A percentile compares a stretch with the other conserved stretches of the same genome.
Evolutionary conservation across 2,329 filamentous ascomycete genomes (phyloP).

Genomic region (Xylaria sp.): DNA sequence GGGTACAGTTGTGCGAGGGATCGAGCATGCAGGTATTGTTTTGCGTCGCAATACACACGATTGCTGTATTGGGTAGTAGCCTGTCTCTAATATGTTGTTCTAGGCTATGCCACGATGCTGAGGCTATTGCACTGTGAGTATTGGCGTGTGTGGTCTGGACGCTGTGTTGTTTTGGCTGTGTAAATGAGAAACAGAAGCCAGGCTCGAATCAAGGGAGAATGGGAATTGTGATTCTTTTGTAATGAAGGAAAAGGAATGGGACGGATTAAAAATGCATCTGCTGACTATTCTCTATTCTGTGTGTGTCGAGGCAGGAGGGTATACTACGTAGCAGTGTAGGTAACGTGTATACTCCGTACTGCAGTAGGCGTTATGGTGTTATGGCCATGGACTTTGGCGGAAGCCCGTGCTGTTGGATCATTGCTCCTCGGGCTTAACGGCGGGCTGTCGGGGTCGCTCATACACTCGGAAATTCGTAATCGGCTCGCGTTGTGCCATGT

Average conservation of each 20-base stretch:
- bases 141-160: conserved; percentile 28
- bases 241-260: conserved; percentile 25
- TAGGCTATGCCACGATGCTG: conserved; percentile 30
- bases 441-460: conserved; percentile 39
- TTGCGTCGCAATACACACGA: conserved; percentile 14
- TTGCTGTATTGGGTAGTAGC: conserved; percentile 33
- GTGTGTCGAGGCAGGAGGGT: not conserved
- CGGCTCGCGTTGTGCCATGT: conserved; percentile 36
- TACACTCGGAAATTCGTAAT: conserved; percentile 43
- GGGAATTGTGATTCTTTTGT: conserved; percentile 41
- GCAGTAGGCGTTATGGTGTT: not conserved
- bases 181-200: conserved; percentile 11
- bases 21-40: conserved; percentile 9
- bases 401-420: conserved; percentile 24
- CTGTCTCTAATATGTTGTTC: conserved; percentile 26
- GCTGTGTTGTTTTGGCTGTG: conserved; percentile 17
- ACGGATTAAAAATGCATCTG: conserved; percentile 38
- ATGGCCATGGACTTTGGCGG: conserved; percentile 28
- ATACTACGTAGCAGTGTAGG: not conserved
- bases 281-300: conserved; percentile 33
- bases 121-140: conserved; percentile 34
- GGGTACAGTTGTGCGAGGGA: conserved; percentile 28
- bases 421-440: conserved; percentile 45
- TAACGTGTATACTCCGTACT: no score
- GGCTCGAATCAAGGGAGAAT: conserved; percentile 19